Evolutionary conservation across 1,139 yeast genomes (phyloP).

Genomic region (Suhomyces kunorum): DNA sequence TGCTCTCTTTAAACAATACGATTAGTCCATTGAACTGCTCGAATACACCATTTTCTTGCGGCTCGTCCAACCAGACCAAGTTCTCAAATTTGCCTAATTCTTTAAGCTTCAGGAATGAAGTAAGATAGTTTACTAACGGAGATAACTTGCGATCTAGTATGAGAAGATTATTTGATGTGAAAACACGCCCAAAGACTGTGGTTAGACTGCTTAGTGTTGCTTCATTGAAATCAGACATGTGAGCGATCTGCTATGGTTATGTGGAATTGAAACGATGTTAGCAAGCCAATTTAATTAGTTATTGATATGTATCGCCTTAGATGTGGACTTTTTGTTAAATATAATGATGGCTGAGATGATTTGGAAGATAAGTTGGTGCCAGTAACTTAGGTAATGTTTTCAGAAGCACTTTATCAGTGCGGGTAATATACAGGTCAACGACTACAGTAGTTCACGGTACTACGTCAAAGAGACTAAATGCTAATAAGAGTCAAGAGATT

Average conservation of each 20-base stretch:
- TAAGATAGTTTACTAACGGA: conserved; percentile 56
- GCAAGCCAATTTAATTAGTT: no score
- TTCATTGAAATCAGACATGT: conserved; percentile 4
- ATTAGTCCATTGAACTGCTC: conserved; percentile 36
- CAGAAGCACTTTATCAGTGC: no score
- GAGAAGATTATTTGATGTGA: conserved; percentile 43
- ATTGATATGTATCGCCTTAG: no score
- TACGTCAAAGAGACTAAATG: no score
- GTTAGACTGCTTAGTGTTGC: conserved; percentile 26
- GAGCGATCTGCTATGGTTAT: neutral
- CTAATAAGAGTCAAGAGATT: no score
- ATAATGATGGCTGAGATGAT: no score
- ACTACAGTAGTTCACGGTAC: no score
- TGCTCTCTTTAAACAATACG: conserved; percentile 30
- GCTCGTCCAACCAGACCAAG: conserved; percentile 55
- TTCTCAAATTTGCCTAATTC: conserved; percentile 58
- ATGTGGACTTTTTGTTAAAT: no score
- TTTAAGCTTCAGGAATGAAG: conserved; percentile 60
- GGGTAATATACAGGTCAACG: no score
- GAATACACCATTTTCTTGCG: conserved; percentile 12
- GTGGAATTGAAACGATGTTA: neutral
- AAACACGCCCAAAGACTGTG: conserved; percentile 27
- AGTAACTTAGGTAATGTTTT: no score
- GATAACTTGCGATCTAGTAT: conserved; percentile 59
- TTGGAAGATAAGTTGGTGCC: no score